Evolutionary conservation across 306 rosid genomes (phyloP).

Genomic region (Oxytropis ochrocephala): DNA sequence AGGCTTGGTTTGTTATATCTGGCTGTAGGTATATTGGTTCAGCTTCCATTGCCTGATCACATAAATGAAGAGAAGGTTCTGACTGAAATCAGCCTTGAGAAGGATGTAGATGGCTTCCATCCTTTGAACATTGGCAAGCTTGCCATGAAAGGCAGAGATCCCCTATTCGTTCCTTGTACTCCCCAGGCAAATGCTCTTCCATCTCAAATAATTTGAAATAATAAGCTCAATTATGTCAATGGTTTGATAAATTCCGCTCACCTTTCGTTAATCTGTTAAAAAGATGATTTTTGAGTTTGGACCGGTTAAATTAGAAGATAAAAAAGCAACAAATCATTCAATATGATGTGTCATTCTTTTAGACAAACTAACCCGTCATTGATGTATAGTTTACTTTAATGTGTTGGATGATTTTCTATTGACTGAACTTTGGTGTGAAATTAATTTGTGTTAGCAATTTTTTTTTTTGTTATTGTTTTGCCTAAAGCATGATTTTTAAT

Average conservation of each 20-base stretch:
- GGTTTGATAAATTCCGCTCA: neutral
- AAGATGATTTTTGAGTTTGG: neutral
- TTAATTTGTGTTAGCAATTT: neutral
- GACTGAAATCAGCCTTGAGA: slow-evolving; percentile 70
- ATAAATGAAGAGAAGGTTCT: slow-evolving; percentile 79
- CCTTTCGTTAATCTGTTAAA: neutral
- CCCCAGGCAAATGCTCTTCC: slow-evolving; percentile 56
- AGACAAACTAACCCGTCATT: neutral
- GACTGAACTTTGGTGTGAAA: slow-evolving; percentile 1
- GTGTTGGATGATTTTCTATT: neutral
- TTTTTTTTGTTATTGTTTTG: neutral
- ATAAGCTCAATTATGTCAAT: neutral
- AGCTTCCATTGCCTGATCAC: slow-evolving; percentile 91
- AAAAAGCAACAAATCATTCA: neutral
- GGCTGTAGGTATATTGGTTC: slow-evolving; percentile 77
- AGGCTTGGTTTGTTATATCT: slow-evolving; percentile 21
- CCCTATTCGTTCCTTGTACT: slow-evolving; percentile 85
- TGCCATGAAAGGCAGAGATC: slow-evolving; percentile 94
- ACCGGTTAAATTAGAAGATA: neutral
- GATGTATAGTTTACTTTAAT: neutral
- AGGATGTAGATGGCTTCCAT: slow-evolving; percentile 98
- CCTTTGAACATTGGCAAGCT: slow-evolving; percentile 93
- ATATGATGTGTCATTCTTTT: neutral
- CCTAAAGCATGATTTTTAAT: neutral
- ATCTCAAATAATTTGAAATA: neutral